A percentile compares a stretch with the other conserved stretches of the same genome.
phyloP scores from a whole-genome alignment of 2,329 filamentous ascomycete species.

The Clonostachys solani region DNA sequence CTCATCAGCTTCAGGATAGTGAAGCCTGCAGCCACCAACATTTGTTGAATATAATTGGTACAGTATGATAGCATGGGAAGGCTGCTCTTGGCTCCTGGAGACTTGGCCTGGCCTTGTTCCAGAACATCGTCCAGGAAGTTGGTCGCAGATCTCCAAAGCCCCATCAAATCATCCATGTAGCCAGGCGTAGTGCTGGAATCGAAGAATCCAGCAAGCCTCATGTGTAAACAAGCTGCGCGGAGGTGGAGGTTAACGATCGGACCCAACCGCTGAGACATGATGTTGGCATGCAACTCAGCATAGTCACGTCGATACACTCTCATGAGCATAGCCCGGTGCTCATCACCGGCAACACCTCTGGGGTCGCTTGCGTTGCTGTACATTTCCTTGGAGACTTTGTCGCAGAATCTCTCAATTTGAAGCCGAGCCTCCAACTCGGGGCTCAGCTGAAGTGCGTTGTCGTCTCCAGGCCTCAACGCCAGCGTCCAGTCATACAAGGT shows the following conservation, averaged over 20 bases:
- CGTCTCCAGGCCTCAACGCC: conserved; percentile 54
- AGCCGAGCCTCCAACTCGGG: conserved; percentile 63
- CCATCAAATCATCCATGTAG: conserved; percentile 71
- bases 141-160: conserved; percentile 68
- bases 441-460: conserved; percentile 53
- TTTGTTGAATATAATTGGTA: conserved; percentile 77
- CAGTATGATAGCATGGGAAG: conserved; percentile 60
- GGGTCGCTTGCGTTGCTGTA: conserved; percentile 75
- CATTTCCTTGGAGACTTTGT: conserved; percentile 75
- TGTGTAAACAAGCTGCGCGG: conserved; percentile 68
- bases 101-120: conserved; percentile 44
- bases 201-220: conserved; percentile 77
- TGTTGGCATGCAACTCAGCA: conserved; percentile 56
- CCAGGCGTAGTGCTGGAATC: conserved; percentile 68
- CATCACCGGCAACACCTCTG: conserved; percentile 62
- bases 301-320: conserved; percentile 63
- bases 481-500: conserved; percentile 74
- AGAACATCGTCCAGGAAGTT: conserved; percentile 65
- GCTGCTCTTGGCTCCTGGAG: conserved; percentile 36
- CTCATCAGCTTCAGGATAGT: conserved; percentile 74
- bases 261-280: conserved; percentile 54
- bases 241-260: conserved; percentile 62
- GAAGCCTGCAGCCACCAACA: conserved; percentile 78
- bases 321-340: conserved; percentile 63
- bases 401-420: conserved; percentile 69